Evolutionary conservation across 1,139 yeast genomes (phyloP).

Genomic region (Candida freyschussii): DNA sequence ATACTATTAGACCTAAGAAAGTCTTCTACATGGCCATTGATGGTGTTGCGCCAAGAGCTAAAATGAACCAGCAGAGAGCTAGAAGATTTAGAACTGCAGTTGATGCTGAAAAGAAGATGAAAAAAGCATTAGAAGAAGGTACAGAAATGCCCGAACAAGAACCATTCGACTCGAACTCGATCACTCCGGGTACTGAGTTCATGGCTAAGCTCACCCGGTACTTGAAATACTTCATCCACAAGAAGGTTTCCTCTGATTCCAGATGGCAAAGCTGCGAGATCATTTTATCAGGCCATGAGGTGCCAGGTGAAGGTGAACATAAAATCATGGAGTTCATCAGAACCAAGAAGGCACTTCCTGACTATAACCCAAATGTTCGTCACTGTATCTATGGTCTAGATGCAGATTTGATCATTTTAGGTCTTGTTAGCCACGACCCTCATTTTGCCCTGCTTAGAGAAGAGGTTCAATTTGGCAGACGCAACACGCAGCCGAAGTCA

Average conservation of each 20-base stretch:
- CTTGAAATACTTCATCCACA: conserved; percentile 84
- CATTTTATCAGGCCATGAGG: conserved; percentile 90
- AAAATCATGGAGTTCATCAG: conserved; percentile 95
- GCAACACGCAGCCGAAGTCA: conserved; percentile 44
- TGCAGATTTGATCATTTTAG: conserved; percentile 95
- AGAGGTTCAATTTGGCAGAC: conserved; percentile 86
- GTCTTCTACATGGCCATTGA: conserved; percentile 96
- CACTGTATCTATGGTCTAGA: conserved; percentile 98
- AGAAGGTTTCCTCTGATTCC: conserved; percentile 83
- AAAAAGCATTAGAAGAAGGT: conserved; percentile 43
- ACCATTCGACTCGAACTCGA: conserved; percentile 90
- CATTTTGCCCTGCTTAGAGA: conserved; percentile 93
- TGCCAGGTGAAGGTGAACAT: conserved; percentile 99
- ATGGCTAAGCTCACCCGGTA: conserved; percentile 88
- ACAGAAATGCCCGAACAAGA: conserved; percentile 41
- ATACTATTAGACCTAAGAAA: conserved; percentile 79
- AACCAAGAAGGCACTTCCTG: conserved; percentile 67
- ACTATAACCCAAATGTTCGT: conserved; percentile 77
- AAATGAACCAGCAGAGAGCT: conserved; percentile 98
- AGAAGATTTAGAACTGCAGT: conserved; percentile 94
- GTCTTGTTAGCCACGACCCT: conserved; percentile 95
- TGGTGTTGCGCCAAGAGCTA: conserved; percentile 99
- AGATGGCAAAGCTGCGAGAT: conserved; percentile 87
- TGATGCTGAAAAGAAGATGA: conserved; percentile 77
- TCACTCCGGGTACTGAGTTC: conserved; percentile 98